Conservation (phyloP, 345 rosid species). For the Pugionium cornutum region DNA sequence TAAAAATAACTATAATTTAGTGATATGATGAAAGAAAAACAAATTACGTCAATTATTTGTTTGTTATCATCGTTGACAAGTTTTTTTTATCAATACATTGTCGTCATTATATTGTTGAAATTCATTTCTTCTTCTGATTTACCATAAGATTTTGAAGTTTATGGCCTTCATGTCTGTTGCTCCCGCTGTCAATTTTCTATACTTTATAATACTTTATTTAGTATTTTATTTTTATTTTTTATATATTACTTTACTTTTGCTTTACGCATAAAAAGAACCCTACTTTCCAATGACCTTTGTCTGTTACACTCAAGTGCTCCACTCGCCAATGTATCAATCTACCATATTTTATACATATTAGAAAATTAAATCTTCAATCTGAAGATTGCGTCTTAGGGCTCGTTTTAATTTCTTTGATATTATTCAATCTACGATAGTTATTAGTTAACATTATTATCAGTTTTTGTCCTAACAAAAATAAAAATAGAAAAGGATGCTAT, state of each 20-base stretch:
- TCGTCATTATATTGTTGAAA: neutral
- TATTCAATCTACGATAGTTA: too few relatives aligned
- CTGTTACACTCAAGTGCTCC: constrained; percentile 22
- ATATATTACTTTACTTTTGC: constrained; percentile 17
- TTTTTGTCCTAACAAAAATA: too few relatives aligned
- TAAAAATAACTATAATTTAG: too few relatives aligned
- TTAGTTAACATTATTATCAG: too few relatives aligned
- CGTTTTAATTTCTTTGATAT: neutral
- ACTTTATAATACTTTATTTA: too few relatives aligned
- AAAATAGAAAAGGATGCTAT: neutral
- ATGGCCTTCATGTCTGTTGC: constrained; percentile 36
- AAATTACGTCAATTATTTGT: too few relatives aligned
- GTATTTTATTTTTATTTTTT: neutral
- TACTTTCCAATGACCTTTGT: constrained; percentile 40
- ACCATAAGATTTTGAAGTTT: constrained; percentile 28
- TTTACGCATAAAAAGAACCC: constrained; percentile 22
- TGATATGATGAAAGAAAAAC: neutral
- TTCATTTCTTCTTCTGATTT: neutral
- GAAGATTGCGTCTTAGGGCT: neutral
- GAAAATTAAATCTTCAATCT: constrained; percentile 11
- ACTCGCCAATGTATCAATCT: constrained; percentile 25
- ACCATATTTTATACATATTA: neutral
- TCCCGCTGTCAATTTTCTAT: constrained; percentile 24
- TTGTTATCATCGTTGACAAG: too few relatives aligned
- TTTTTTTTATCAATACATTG: too few relatives aligned